Base-by-base conservation (phyloP, 768 basidiomycete genomes). In the Glaciozyma martinii region DNA sequence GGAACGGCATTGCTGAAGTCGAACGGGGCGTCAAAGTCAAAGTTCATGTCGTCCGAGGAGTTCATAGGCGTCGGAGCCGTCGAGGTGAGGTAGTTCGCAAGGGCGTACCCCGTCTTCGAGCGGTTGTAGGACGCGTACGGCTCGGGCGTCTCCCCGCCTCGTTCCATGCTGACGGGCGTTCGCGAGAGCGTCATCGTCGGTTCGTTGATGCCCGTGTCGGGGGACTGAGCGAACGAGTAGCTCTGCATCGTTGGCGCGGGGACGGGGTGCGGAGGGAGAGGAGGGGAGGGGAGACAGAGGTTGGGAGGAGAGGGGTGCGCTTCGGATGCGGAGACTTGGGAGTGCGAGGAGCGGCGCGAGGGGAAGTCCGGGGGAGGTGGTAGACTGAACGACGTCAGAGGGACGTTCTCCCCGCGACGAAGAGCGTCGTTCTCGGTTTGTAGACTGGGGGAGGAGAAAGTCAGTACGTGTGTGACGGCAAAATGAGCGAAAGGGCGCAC, bases 21-120 rank as follows among this genome's bases (percentile, higher is more conserved):
- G 58, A 70, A 70, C 6, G 68, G 68, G 0, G 65, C 68, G 52
- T 70, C 65, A 23, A 70, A 70, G 55, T 70, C 68, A 54, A 57
- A 57, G 2, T 5, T 23, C 50, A 61, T 32, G 47, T 61, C 60
- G 37, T 13, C 37, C 10, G 37, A 40, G 12, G 37, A 13, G 37
- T 40, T 37, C 23, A 30, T 32, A 10, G n/a, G 29, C 29, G 32
- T n/a, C 4, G 27, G 42, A 1, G 32, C 16, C 23, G 10, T 23
- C 52, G 25, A 53, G n/a, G 9, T 32, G 30, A 30, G 19, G 46
- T 47, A 21, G 46, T 47, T 47, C 4, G 46, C n/a, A 3, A 8
- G 19, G 37, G 12, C 37, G 37, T 7, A 40, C 7, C 37, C 37
- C 7, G 7, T 40, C 7, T 8, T 40, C 37, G 37, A 13, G 12